Conservation (phyloP, 2,329 filamentous ascomycete genomes). For the Beauveria brongniartii region DNA sequence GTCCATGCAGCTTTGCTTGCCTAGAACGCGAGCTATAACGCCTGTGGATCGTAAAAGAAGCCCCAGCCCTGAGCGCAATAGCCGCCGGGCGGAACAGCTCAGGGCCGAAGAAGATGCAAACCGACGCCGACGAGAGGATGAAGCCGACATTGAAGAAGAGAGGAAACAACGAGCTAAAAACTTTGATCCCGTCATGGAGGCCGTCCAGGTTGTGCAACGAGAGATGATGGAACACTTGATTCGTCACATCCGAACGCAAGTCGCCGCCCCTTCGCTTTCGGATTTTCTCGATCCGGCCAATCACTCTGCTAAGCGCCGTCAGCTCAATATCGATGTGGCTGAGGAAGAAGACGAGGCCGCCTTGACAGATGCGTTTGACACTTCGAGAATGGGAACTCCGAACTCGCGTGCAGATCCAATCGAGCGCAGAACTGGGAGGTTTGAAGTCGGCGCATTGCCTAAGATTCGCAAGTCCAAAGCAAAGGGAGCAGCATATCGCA, state of each 20-base stretch:
- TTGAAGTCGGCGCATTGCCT: slow-evolving; percentile 56
- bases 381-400: slow-evolving; percentile 56
- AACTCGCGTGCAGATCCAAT: slow-evolving; percentile 54
- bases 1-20: slow-evolving; percentile 69
- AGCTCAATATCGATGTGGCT: slow-evolving; percentile 67
- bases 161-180: slow-evolving; percentile 80
- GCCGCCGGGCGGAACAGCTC: slow-evolving; percentile 22
- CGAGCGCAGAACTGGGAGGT: slow-evolving; percentile 49
- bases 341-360: slow-evolving; percentile 46
- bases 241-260: slow-evolving; percentile 78
- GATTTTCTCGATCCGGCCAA: slow-evolving; percentile 76
- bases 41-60: slow-evolving; percentile 24
- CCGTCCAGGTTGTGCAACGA: slow-evolving; percentile 66
- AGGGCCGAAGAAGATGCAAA: slow-evolving; percentile 56
- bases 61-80: slow-evolving; percentile 26
- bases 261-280: slow-evolving; percentile 73
- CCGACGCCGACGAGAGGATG: slow-evolving; percentile 61
- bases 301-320: slow-evolving; percentile 70
- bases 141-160: slow-evolving; percentile 79
- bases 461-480: slow-evolving; percentile 65
- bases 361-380: slow-evolving; percentile 54
- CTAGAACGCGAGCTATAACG: slow-evolving; percentile 19
- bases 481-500: slow-evolving; percentile 44
- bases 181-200: slow-evolving; percentile 83
- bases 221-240: slow-evolving; percentile 84